Percentiles rank a stretch among this genome's conserved stretches.
Conservation (phyloP, 176 grass and related monocot genomes). For the Melocanna baccifera region DNA sequence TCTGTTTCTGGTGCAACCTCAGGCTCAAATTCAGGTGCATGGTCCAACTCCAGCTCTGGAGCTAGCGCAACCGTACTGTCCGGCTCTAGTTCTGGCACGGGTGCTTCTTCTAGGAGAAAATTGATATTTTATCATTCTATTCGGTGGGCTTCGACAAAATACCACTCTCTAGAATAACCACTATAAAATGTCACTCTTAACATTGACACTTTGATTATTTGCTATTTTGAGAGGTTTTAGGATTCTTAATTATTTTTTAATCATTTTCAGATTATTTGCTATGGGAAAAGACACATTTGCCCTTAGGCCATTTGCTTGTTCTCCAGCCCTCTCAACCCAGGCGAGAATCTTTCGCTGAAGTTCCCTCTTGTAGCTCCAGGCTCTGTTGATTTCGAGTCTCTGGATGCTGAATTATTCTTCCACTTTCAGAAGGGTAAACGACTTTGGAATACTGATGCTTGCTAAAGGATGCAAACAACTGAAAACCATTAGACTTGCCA, state of each 20-base stretch:
- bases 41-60: slow-evolving; percentile 20
- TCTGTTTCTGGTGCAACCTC: not conserved
- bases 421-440: slow-evolving; percentile 81
- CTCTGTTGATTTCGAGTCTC: slow-evolving; percentile 33
- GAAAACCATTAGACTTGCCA: slow-evolving; percentile 75
- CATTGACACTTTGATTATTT: too few species aligned
- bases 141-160: too few species aligned
- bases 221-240: too few species aligned
- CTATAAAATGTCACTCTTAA: too few species aligned
- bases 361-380: slow-evolving; percentile 46
- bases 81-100: not conserved
- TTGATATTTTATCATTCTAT: too few species aligned
- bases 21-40: slow-evolving; percentile 12
- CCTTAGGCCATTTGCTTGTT: too few species aligned
- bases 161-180: too few species aligned
- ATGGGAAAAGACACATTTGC: too few species aligned
- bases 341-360: slow-evolving; percentile 80
- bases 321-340: too few species aligned
- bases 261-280: too few species aligned
- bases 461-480: slow-evolving; percentile 85
- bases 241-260: too few species aligned
- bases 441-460: slow-evolving; percentile 85
- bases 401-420: slow-evolving; percentile 39
- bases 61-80: not conserved
- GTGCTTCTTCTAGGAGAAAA: too few species aligned